Percentiles rank a stretch among this genome's conserved stretches.
Evolutionary conservation across 345 rosid species (phyloP).

Genomic region (Eucalyptus decipiens): DNA sequence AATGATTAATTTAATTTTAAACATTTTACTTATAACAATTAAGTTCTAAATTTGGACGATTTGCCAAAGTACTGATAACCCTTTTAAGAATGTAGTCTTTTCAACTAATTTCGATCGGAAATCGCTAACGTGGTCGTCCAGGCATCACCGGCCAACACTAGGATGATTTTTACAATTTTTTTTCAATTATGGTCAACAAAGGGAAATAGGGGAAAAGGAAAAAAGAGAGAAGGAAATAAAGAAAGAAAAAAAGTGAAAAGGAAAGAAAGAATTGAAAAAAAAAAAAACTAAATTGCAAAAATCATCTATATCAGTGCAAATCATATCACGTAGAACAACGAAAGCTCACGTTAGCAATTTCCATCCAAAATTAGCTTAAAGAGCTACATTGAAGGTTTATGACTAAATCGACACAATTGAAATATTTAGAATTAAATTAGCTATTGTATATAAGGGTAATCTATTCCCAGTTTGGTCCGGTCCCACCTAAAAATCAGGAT

Average conservation of each 20-base stretch:
- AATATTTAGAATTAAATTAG: not conserved
- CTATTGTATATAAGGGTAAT: accelerated
- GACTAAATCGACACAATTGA: not conserved
- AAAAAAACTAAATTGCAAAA: not conserved
- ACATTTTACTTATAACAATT: not conserved
- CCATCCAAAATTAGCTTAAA: not conserved
- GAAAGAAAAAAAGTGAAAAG: too few species aligned
- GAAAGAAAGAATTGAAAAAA: not conserved
- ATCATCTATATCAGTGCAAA: accelerated
- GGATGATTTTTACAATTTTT: not conserved
- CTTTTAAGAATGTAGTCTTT: not conserved
- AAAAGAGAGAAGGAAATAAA: too few species aligned
- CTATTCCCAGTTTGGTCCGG: accelerated
- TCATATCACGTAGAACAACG: accelerated
- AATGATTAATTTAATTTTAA: not conserved
- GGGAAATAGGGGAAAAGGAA: not conserved
- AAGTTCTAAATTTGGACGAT: not conserved
- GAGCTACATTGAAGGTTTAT: accelerated
- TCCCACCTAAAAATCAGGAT: too few species aligned
- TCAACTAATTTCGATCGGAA: accelerated
- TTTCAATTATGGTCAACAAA: accelerated
- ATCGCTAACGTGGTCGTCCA: accelerated
- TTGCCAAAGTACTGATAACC: not conserved
- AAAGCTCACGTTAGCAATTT: not conserved
- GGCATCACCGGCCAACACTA: accelerated